Percentiles rank a stretch among this genome's conserved stretches.
Conservation (phyloP, 2,329 filamentous ascomycete species). For the Hymenoscyphus linearis region DNA sequence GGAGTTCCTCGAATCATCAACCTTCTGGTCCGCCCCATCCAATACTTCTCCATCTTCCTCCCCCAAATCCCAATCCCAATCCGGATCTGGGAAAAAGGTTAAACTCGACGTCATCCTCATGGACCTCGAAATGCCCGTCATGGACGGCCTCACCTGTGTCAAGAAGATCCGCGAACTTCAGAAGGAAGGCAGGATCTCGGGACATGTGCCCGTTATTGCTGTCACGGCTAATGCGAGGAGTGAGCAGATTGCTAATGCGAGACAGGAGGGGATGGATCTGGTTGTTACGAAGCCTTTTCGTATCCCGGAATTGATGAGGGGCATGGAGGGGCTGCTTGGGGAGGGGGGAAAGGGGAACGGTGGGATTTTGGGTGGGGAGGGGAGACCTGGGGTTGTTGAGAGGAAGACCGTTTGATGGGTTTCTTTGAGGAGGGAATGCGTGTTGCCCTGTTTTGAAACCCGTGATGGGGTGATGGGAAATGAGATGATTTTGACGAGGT, state of each 20-base stretch:
- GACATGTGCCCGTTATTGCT: constrained; percentile 48
- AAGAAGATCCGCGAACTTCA: constrained; percentile 38
- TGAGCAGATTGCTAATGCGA: constrained; percentile 37
- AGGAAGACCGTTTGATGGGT: too few species aligned
- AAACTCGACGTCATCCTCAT: constrained; percentile 50
- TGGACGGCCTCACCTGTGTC: constrained; percentile 42
- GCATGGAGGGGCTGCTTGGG: constrained; percentile 40
- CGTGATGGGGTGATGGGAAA: too few species aligned
- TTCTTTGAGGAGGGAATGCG: too few species aligned
- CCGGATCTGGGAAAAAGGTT: constrained; percentile 39
- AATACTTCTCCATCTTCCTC: constrained; percentile 30
- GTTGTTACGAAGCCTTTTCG: constrained; percentile 69
- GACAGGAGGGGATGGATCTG: constrained; percentile 52
- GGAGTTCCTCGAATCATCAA: constrained; percentile 48
- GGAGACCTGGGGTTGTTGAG: not conserved
- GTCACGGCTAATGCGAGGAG: constrained; percentile 42
- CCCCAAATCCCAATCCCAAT: too few species aligned
- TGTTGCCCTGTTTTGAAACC: too few species aligned
- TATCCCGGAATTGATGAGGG: constrained; percentile 59
- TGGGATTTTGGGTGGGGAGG: not conserved
- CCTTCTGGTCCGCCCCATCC: constrained; percentile 37
- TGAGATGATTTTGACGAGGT: too few species aligned
- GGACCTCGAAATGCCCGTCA: constrained; percentile 46
- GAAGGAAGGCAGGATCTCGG: constrained; percentile 33
- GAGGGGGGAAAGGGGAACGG: not conserved